Conservation (phyloP, 1,139 yeast species). For the Geotrichum klebahnii region DNA sequence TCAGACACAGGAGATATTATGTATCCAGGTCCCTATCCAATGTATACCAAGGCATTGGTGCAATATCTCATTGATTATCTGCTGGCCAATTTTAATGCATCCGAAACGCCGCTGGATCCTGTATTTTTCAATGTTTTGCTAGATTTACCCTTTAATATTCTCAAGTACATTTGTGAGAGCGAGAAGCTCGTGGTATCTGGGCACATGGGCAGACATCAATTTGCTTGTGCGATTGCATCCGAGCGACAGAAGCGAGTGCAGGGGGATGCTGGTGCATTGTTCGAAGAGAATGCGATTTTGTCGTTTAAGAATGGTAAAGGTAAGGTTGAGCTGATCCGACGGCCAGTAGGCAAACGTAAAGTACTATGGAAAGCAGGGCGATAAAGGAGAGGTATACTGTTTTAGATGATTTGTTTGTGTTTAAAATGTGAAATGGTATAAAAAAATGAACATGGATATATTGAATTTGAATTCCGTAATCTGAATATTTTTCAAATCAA, state of each 20-base stretch:
- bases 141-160: conserved; percentile 32
- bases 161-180: conserved; percentile 34
- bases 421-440: no score
- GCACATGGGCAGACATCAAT: conserved; percentile 36
- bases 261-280: conserved; percentile 19
- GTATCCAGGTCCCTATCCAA: conserved; percentile 38
- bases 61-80: conserved; percentile 30
- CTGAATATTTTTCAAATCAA: no score
- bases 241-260: conserved; percentile 28
- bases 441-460: no score
- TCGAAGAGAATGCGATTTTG: conserved; percentile 37
- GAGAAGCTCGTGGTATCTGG: conserved; percentile 28
- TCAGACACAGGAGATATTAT: conserved; percentile 18
- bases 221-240: conserved; percentile 32
- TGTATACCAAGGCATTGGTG: conserved; percentile 33
- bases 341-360: conserved; percentile 34
- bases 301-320: conserved; percentile 39
- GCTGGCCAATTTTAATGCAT: conserved; percentile 27
- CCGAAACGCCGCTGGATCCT: conserved; percentile 24
- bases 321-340: conserved; percentile 38
- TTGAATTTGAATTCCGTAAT: no score
- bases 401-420: no score
- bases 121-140: conserved; percentile 26
- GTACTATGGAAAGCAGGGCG: conserved; percentile 36
- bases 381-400: no score